A percentile compares a stretch with the other conserved stretches of the same genome.
Evolutionary conservation across 2,329 filamentous ascomycete genomes (phyloP).

Genomic region (Verticillium albo-atrum): DNA sequence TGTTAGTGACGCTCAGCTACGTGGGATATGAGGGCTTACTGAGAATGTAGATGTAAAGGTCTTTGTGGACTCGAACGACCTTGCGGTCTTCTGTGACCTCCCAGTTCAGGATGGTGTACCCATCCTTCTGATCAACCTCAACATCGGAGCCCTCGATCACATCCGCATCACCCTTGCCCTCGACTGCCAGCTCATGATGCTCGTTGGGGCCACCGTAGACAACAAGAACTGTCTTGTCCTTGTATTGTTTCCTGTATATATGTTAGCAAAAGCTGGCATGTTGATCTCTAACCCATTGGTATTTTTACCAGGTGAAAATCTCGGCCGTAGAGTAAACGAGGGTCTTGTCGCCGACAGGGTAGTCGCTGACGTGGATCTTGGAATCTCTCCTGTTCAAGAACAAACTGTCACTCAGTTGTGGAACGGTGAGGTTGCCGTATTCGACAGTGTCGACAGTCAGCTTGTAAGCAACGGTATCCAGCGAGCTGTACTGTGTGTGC

Average conservation of each 20-base stretch:
- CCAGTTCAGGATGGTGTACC: conserved; percentile 11
- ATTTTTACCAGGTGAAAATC: conserved; percentile 49
- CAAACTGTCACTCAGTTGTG: conserved; percentile 48
- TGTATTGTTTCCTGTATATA: conserved; percentile 45
- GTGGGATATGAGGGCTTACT: conserved; percentile 20
- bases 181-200: conserved; percentile 52
- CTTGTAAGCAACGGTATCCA: conserved; percentile 52
- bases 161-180: conserved; percentile 5
- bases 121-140: conserved; percentile 4
- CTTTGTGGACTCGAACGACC: conserved; percentile 7
- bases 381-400: conserved; percentile 56
- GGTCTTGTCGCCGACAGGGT: conserved; percentile 50
- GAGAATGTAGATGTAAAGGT: conserved; percentile 10
- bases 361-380: conserved; percentile 60
- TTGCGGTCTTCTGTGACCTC: conserved; percentile 10
- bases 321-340: conserved; percentile 65
- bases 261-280: not conserved
- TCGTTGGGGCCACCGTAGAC: conserved; percentile 58
- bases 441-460: conserved; percentile 52
- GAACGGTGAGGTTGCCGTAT: conserved; percentile 46
- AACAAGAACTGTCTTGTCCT: conserved; percentile 50
- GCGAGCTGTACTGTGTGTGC: conserved; percentile 56
- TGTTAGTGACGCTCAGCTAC: not conserved
- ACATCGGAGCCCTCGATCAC: conserved; percentile 7
- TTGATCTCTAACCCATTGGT: too few species aligned